These are phyloP conservation scores for Periconia sp. DNA, from an alignment of 2,329 filamentous ascomycete species.

Conservation along the genomic window DNA sequence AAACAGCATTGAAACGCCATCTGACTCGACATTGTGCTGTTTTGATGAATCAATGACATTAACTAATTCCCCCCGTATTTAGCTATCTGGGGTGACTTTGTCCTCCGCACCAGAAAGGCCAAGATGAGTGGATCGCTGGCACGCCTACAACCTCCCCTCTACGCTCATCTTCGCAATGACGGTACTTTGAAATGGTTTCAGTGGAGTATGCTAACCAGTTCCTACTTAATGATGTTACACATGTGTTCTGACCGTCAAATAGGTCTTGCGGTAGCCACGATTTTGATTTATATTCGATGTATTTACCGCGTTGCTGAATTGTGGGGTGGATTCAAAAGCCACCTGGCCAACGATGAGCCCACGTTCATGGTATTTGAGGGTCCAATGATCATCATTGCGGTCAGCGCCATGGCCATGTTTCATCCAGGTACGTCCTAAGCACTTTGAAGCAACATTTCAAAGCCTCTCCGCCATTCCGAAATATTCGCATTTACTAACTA, in stretches of 20 bases:
- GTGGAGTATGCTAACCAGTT: slow-evolving; percentile 18
- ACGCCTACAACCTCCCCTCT: slow-evolving; percentile 23
- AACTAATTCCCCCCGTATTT: too few species aligned
- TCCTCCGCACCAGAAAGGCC: slow-evolving; percentile 17
- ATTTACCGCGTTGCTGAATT: slow-evolving; percentile 53
- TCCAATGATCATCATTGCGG: slow-evolving; percentile 52
- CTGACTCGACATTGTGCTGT: too few species aligned
- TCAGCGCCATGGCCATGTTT: slow-evolving; percentile 46
- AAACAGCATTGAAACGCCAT: too few species aligned
- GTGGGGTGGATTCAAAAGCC: slow-evolving; percentile 45
- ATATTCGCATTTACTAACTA: too few species aligned
- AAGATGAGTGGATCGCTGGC: slow-evolving; percentile 17
- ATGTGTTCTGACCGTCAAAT: slow-evolving; percentile 6
- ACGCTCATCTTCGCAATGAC: slow-evolving; percentile 16
- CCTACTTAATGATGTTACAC: not conserved
- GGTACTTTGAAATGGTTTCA: slow-evolving; percentile 22
- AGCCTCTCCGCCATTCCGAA: too few species aligned
- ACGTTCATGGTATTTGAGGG: slow-evolving; percentile 56
- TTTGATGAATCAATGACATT: too few species aligned
- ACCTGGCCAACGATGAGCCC: slow-evolving; percentile 49
- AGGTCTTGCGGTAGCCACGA: slow-evolving; percentile 42
- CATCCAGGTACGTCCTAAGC: slow-evolving; percentile 39
- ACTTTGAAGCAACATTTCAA: too few species aligned
- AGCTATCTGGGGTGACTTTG: slow-evolving; percentile 41
- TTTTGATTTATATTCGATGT: slow-evolving; percentile 50